These are phyloP conservation scores for Discostella pseudostelligera DNA, from an alignment of 108 stramenopile species.

Conservation along the genomic window DNA sequence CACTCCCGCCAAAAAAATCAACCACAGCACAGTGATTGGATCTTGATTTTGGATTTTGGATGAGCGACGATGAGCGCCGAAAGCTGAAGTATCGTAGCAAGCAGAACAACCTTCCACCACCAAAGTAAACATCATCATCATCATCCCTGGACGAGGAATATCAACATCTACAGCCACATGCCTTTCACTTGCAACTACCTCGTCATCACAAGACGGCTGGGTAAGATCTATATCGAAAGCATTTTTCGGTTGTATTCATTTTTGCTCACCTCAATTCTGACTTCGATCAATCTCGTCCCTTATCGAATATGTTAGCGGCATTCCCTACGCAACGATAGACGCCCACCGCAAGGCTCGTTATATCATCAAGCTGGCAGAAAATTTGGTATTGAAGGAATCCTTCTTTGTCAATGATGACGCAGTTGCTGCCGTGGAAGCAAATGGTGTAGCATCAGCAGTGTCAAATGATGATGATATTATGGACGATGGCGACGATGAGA, in stretches of 20 bases:
- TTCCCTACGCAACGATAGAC: conserved; percentile 72
- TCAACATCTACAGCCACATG: conserved; percentile 18
- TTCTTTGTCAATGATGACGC: conserved; percentile 42
- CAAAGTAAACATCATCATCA: not conserved
- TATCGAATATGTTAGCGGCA: too few relatives aligned
- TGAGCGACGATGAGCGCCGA: too few relatives aligned
- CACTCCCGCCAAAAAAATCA: too few relatives aligned
- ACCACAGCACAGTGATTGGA: too few relatives aligned
- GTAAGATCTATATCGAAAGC: not conserved
- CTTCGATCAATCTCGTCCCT: too few relatives aligned
- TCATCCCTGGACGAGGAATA: conserved; percentile 10
- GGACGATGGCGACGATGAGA: conserved; percentile 26
- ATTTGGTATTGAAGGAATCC: conserved; percentile 53
- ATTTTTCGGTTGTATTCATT: not conserved
- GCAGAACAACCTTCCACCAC: not conserved
- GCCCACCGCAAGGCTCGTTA: conserved; percentile 63
- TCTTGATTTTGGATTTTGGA: too few relatives aligned
- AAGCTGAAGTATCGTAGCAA: too few relatives aligned
- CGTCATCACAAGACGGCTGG: conserved; percentile 22
- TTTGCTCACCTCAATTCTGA: conserved; percentile 6
- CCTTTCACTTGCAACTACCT: conserved; percentile 32
- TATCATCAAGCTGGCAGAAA: conserved; percentile 54
- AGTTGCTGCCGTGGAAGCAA: conserved; percentile 16
- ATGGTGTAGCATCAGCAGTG: conserved; percentile 2
- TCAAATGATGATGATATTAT: conserved; percentile 29